Conservation (phyloP, 768 basidiomycete species). For the Hygrophoropsis aurantiaca region DNA sequence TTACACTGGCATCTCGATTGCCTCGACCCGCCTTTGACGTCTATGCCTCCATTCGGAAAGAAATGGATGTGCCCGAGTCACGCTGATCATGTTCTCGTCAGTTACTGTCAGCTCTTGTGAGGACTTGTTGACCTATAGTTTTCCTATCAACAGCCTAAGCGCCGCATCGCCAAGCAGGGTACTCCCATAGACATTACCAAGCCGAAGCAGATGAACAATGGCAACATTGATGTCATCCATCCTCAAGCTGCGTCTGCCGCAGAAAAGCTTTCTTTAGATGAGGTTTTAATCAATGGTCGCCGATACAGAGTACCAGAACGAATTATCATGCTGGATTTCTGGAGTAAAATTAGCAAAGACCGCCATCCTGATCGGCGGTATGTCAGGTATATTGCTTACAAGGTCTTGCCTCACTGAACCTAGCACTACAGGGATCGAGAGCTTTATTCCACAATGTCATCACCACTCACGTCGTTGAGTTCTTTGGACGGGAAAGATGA, state of each 20-base stretch:
- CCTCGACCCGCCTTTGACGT: conserved; percentile 83
- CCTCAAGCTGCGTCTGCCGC: conserved; percentile 50
- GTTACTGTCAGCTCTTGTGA: conserved; percentile 27
- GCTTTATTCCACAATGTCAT: conserved; percentile 56
- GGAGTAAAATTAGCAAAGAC: conserved; percentile 72
- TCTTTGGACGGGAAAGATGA: conserved; percentile 63
- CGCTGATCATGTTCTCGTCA: conserved; percentile 79
- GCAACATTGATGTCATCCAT: conserved; percentile 85
- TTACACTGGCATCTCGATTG: conserved; percentile 98
- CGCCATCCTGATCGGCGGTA: conserved; percentile 42
- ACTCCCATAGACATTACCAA: conserved; percentile 72
- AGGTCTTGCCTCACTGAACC: no score
- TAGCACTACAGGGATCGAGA: conserved; percentile 16
- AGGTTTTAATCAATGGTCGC: conserved; percentile 84
- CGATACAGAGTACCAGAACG: conserved; percentile 92
- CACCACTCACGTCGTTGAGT: conserved; percentile 72
- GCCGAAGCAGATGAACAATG: conserved; percentile 80
- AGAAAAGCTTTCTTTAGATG: conserved; percentile 65
- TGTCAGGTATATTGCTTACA: conserved; percentile 15
- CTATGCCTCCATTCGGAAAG: conserved; percentile 82
- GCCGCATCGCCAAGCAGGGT: conserved; percentile 74
- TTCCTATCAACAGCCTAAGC: conserved; percentile 64
- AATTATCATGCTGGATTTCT: conserved; percentile 92
- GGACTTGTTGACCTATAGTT: background rate
- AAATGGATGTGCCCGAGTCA: conserved; percentile 99